These are phyloP conservation scores for Crithidia fasciculata DNA, from an alignment of 208 protist genomes.

Conservation along the genomic window DNA sequence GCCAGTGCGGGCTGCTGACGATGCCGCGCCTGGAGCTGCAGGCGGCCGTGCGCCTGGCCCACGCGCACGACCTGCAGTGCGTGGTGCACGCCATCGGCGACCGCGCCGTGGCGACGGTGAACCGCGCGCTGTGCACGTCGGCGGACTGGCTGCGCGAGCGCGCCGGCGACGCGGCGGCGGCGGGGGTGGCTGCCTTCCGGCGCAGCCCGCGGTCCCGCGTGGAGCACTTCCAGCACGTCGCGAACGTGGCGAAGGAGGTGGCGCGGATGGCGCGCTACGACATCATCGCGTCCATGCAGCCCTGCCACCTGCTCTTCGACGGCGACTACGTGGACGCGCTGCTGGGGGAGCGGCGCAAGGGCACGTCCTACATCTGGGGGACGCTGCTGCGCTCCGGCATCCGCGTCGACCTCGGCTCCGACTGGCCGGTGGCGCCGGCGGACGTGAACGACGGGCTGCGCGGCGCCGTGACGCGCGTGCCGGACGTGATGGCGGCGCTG, in stretches of 20 bases:
- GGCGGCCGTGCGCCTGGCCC: slow-evolving; percentile 24
- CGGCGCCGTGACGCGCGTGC: slow-evolving; percentile 60
- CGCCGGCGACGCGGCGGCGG: background rate
- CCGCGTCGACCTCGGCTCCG: slow-evolving; percentile 55
- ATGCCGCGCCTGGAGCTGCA: slow-evolving; percentile 42
- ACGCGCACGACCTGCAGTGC: slow-evolving; percentile 44
- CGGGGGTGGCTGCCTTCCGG: slow-evolving; percentile 31
- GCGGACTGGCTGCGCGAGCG: slow-evolving; percentile 27
- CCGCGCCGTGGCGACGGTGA: slow-evolving; percentile 49
- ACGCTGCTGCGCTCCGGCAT: slow-evolving; percentile 45
- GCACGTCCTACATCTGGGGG: slow-evolving; percentile 54
- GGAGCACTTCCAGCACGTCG: slow-evolving; percentile 74
- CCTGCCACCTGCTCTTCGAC: slow-evolving; percentile 66
- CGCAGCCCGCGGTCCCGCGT: slow-evolving; percentile 54
- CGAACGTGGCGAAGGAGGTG: slow-evolving; percentile 46
- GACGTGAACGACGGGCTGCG: slow-evolving; percentile 57
- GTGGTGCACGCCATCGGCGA: slow-evolving; percentile 78
- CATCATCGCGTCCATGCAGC: slow-evolving; percentile 83
- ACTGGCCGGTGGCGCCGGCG: slow-evolving; percentile 70
- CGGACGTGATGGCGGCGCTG: slow-evolving; percentile 57
- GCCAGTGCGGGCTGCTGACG: slow-evolving; percentile 54
- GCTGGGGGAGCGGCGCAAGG: slow-evolving; percentile 42
- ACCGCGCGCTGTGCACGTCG: slow-evolving; percentile 47
- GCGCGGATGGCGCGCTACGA: slow-evolving; percentile 41
- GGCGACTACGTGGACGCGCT: slow-evolving; percentile 57